Conservation (phyloP, 2,329 filamentous ascomycete genomes). For the Nannizziopsis arthrosporioides region DNA sequence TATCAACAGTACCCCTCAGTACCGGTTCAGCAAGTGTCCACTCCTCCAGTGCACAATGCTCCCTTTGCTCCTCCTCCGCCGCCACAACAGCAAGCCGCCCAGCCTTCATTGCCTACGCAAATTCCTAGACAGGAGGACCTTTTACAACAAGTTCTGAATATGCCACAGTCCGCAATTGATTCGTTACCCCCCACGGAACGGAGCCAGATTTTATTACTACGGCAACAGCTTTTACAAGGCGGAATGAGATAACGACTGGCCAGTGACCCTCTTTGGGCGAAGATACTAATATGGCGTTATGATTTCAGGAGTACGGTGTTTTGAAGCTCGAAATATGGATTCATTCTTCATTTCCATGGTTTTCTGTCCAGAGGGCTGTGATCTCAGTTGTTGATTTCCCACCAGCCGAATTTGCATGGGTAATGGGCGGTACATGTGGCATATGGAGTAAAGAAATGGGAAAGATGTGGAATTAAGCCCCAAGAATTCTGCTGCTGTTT, state of each 20-base stretch:
- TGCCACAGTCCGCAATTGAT: constrained; percentile 71
- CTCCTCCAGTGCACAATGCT: constrained; percentile 39
- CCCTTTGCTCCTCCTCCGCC: constrained; percentile 31
- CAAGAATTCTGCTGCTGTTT: background rate
- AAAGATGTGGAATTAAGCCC: too few relatives aligned
- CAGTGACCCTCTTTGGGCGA: background rate
- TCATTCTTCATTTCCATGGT: too few relatives aligned
- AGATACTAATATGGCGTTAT: background rate
- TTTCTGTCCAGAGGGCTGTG: too few relatives aligned
- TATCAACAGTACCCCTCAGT: constrained; percentile 29
- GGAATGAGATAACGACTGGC: constrained; percentile 60
- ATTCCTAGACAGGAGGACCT: constrained; percentile 57
- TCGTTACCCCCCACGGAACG: constrained; percentile 62
- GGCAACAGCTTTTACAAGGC: constrained; percentile 68
- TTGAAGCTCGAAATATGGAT: too few relatives aligned
- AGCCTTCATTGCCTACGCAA: constrained; percentile 32
- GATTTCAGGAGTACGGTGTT: background rate
- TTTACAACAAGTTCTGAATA: constrained; percentile 66
- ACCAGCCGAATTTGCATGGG: too few relatives aligned
- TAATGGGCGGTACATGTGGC: too few relatives aligned
- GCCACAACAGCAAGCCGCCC: constrained; percentile 23
- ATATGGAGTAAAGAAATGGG: too few relatives aligned
- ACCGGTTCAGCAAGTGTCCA: constrained; percentile 37
- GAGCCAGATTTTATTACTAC: constrained; percentile 65
- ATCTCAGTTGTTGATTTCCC: too few relatives aligned